Percentiles rank a stretch among this genome's conserved stretches.
phyloP scores from a whole-genome alignment of 192 early-diverging fungal species.

The Funneliformis mosseae region DNA sequence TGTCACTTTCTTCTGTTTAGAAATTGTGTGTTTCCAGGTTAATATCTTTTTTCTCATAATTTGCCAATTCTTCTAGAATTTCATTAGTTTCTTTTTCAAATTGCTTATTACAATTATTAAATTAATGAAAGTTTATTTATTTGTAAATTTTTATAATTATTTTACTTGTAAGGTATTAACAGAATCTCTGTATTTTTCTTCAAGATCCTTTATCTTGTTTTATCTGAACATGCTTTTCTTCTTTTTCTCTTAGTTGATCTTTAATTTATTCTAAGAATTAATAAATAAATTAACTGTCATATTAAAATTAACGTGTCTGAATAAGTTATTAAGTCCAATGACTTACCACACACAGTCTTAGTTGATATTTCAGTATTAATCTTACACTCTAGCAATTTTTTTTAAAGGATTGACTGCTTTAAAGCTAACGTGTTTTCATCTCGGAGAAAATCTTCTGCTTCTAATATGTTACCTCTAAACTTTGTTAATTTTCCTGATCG shows the following conservation, averaged over 20 bases:
- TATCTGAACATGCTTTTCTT: constrained; percentile 51
- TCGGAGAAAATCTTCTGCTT: constrained; percentile 80
- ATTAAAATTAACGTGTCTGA: background rate
- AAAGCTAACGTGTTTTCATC: constrained; percentile 76
- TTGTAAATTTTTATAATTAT: background rate
- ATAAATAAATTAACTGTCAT: background rate
- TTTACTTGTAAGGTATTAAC: background rate
- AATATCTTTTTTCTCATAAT: constrained; percentile 75
- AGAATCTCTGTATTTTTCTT: no score
- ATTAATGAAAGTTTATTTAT: background rate
- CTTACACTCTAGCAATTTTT: constrained; percentile 65
- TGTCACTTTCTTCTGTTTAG: constrained; percentile 76
- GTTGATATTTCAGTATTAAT: constrained; percentile 51
- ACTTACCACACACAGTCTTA: constrained; percentile 51
- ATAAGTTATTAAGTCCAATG: background rate
- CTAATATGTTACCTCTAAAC: constrained; percentile 62
- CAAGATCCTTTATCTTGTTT: no score
- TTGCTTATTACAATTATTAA: constrained; percentile 23
- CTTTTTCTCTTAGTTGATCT: constrained; percentile 61
- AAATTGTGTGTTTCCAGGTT: constrained; percentile 79
- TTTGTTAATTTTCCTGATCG: constrained; percentile 79
- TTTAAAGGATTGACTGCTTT: constrained; percentile 77
- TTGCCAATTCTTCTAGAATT: constrained; percentile 60
- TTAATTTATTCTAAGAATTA: constrained; percentile 50
- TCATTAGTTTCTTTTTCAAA: constrained; percentile 61